These are phyloP conservation scores for Metschnikowia lochheadii DNA, from an alignment of 805 yeast species.

Conservation along the genomic window DNA sequence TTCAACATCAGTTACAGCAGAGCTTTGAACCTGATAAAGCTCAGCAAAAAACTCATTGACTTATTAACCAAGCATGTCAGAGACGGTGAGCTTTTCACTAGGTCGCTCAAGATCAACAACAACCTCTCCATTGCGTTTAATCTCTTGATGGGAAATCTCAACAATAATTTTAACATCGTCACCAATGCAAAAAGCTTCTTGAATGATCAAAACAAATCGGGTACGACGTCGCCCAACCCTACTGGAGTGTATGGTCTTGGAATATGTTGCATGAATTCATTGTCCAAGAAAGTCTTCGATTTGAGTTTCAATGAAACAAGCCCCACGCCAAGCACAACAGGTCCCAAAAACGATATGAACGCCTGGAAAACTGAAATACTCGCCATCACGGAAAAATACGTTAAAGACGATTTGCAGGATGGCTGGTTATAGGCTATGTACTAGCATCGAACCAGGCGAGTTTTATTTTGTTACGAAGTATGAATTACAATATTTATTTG, in stretches of 20 bases:
- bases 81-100: slow-evolving; percentile 24
- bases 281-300: slow-evolving; percentile 24
- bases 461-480: neutral
- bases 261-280: slow-evolving; percentile 16
- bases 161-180: slow-evolving; percentile 14
- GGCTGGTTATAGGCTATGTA: slow-evolving; percentile 30
- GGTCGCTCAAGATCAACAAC: slow-evolving; percentile 33
- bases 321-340: neutral
- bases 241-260: slow-evolving; percentile 22
- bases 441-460: neutral
- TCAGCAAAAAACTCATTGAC: slow-evolving; percentile 35
- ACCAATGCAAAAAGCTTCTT: slow-evolving; percentile 11
- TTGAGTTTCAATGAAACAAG: slow-evolving; percentile 22
- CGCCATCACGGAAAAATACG: slow-evolving; percentile 22
- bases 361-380: slow-evolving; percentile 19
- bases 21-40: slow-evolving; percentile 31
- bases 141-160: slow-evolving; percentile 24
- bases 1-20: slow-evolving; percentile 33
- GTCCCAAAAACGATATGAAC: slow-evolving; percentile 1
- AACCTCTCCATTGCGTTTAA: slow-evolving; percentile 35
- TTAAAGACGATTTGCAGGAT: slow-evolving; percentile 29
- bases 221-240: neutral
- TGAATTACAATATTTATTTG: slow-evolving; percentile 2
- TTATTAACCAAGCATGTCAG: slow-evolving; percentile 19
- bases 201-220: slow-evolving; percentile 6